Percentiles rank a stretch among this genome's conserved stretches.
Evolutionary conservation across 371 early-diverging fungal species (phyloP).

Genomic region (Mortierella sp.): DNA sequence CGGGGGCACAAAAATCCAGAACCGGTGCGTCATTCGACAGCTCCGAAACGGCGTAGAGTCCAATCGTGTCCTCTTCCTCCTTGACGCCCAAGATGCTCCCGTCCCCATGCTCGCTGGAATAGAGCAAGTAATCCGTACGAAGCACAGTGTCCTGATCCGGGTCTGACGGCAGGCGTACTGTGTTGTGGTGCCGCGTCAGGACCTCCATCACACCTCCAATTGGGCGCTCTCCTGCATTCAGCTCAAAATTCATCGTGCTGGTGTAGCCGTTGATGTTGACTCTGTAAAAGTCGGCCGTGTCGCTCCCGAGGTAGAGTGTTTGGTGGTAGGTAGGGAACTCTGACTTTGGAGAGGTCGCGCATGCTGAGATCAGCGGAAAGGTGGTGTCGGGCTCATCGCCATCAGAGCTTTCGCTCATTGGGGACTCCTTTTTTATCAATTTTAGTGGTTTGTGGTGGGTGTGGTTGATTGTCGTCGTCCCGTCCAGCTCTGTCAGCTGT

Average conservation of each 20-base stretch:
- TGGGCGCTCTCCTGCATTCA: constrained; percentile 38
- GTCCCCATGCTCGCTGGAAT: constrained; percentile 45
- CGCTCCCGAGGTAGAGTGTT: constrained; percentile 49
- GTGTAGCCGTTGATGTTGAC: constrained; percentile 28
- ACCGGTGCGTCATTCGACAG: constrained; percentile 38
- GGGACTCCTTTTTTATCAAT: constrained; percentile 22
- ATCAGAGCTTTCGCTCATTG: background rate
- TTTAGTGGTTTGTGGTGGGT: constrained; percentile 23
- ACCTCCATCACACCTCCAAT: constrained; percentile 40
- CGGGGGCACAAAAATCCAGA: constrained; percentile 43
- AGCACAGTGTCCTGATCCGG: constrained; percentile 9
- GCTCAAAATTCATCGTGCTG: constrained; percentile 39
- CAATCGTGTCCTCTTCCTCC: constrained; percentile 38
- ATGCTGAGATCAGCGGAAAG: constrained; percentile 48
- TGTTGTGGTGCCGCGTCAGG: constrained; percentile 16
- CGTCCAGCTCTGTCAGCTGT: background rate
- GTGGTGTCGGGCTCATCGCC: background rate
- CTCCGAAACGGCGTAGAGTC: constrained; percentile 31
- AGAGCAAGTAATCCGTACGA: constrained; percentile 40
- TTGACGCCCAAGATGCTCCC: constrained; percentile 36
- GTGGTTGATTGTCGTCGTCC: constrained; percentile 13
- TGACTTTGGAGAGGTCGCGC: constrained; percentile 33
- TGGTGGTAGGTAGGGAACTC: constrained; percentile 15
- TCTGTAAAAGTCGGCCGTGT: constrained; percentile 40
- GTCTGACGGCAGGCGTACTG: constrained; percentile 1